Percentiles rank a stretch among this genome's conserved stretches.
phyloP scores from a whole-genome alignment of 2,329 filamentous ascomycete genomes.

The Alternaria triticina region DNA sequence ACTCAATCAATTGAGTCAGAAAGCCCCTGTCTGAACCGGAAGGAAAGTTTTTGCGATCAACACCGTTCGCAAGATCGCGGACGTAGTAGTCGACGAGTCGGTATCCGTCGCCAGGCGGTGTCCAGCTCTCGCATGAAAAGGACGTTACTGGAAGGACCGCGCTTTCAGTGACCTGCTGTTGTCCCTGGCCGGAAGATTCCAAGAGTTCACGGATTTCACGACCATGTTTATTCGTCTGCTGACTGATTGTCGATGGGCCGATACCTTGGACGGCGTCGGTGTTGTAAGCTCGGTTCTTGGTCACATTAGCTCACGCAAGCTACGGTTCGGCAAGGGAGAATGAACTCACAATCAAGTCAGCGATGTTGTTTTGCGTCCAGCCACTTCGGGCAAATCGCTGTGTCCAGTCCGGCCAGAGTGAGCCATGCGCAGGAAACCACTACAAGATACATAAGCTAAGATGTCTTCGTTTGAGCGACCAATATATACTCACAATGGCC shows the following conservation, averaged over 20 bases:
- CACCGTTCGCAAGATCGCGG: neutral
- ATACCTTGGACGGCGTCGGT: neutral
- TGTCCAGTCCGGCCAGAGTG: neutral
- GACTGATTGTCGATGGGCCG: neutral
- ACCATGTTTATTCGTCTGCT: neutral
- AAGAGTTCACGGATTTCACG: too few relatives aligned
- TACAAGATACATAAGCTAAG: neutral
- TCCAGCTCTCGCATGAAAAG: neutral
- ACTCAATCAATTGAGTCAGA: neutral
- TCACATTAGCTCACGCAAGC: neutral
- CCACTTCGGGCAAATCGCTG: neutral
- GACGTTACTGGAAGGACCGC: neutral
- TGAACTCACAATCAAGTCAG: neutral
- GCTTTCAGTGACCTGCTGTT: fast-evolving
- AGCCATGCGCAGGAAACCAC: neutral
- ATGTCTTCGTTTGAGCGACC: neutral
- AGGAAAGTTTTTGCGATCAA: neutral
- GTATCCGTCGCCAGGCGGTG: neutral
- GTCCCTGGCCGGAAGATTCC: neutral
- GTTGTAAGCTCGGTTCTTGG: neutral
- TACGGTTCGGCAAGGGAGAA: fast-evolving
- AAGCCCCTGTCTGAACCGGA: neutral
- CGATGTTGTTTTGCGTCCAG: neutral
- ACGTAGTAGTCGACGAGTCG: neutral
- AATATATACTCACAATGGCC: neutral